A percentile compares a stretch with the other conserved stretches of the same genome.
Evolutionary conservation across 2,329 filamentous ascomycete genomes (phyloP).

Genomic region (Apiospora aurea): DNA sequence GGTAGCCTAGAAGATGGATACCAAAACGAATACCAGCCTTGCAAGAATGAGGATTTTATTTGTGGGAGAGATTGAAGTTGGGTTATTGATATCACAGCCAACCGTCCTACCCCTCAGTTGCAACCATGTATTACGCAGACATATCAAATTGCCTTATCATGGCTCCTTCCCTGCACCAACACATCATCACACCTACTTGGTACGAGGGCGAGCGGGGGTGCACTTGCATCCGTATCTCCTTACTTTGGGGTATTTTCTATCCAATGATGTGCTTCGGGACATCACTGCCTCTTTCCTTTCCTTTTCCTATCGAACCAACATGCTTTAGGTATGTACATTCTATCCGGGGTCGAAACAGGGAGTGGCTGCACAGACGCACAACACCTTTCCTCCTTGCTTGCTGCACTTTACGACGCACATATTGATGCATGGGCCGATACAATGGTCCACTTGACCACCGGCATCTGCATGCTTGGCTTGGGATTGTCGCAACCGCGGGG

Average conservation of each 20-base stretch:
- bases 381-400: too few species aligned
- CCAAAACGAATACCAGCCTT: too few species aligned
- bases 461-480: neutral
- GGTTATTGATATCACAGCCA: neutral
- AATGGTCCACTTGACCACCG: neutral
- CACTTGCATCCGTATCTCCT: neutral
- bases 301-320: neutral
- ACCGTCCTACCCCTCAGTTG: constrained; percentile 7
- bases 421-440: neutral
- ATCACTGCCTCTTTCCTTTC: neutral
- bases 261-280: neutral
- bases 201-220: neutral
- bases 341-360: neutral
- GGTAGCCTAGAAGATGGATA: neutral
- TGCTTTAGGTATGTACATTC: neutral
- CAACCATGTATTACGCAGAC: neutral
- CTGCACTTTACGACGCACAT: too few species aligned
- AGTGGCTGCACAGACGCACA: neutral
- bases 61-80: neutral
- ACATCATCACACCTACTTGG: neutral
- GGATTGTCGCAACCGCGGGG: neutral
- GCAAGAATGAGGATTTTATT: neutral
- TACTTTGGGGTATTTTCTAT: neutral
- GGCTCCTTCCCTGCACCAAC: neutral
- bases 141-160: neutral